These are phyloP conservation scores for Kodamaea anthophila DNA, from an alignment of 1,139 yeast genomes.

Conservation along the genomic window DNA sequence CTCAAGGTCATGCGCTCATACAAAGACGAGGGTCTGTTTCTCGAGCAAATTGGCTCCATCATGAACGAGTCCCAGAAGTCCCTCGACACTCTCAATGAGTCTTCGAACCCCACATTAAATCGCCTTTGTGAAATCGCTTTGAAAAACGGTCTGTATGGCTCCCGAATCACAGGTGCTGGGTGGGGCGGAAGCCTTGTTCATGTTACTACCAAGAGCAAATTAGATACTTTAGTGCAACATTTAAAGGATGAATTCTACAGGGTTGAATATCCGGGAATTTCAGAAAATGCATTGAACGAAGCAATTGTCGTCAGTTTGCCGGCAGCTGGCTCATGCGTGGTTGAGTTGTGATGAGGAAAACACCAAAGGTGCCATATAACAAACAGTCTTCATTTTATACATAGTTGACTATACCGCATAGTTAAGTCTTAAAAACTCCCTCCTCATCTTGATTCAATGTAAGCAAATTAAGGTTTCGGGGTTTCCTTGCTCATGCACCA, in stretches of 20 bases:
- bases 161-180: slow-evolving; percentile 3
- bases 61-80: slow-evolving; percentile 1
- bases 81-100: slow-evolving; percentile 3
- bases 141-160: slow-evolving; percentile 2
- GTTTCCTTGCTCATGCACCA: too few relatives aligned
- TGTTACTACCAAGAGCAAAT: slow-evolving; percentile 2
- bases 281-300: background rate
- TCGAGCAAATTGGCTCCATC: background rate
- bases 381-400: too few relatives aligned
- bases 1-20: slow-evolving; percentile 1
- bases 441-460: too few relatives aligned
- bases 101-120: slow-evolving; percentile 2
- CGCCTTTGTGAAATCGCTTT: background rate
- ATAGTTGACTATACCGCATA: too few relatives aligned
- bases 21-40: slow-evolving; percentile 1
- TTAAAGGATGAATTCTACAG: slow-evolving; percentile 1
- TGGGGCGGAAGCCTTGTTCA: slow-evolving; percentile 3
- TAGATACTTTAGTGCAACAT: background rate
- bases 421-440: too few relatives aligned
- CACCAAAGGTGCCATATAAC: too few relatives aligned
- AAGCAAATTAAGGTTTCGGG: too few relatives aligned
- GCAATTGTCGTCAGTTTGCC: slow-evolving; percentile 3
- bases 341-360: slow-evolving; percentile 1
- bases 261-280: slow-evolving; percentile 1
- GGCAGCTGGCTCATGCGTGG: slow-evolving; percentile 1